These are phyloP conservation scores for Cyberlindnera samutprakarnensis DNA, from an alignment of 805 yeast species.

Conservation along the genomic window DNA sequence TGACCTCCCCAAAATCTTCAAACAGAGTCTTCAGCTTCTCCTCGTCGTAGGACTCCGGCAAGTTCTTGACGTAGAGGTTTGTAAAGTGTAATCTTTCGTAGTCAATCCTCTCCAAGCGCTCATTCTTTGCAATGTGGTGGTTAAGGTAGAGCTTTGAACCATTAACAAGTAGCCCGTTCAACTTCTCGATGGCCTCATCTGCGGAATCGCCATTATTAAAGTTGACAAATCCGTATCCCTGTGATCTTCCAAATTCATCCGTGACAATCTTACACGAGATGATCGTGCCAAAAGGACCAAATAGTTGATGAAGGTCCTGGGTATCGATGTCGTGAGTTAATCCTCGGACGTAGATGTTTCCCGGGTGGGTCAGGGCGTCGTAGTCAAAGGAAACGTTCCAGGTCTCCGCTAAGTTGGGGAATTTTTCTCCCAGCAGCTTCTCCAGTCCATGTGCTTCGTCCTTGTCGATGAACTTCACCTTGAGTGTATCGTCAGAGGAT, in stretches of 20 bases:
- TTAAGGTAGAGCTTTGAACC: slow-evolving; percentile 36
- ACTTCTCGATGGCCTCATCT: slow-evolving; percentile 47
- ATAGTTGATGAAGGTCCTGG: slow-evolving; percentile 29
- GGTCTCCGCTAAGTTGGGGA: not conserved
- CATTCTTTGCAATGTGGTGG: slow-evolving; percentile 55
- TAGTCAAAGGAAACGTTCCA: slow-evolving; percentile 14
- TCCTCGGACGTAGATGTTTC: slow-evolving; percentile 46
- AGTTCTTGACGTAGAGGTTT: slow-evolving; percentile 42
- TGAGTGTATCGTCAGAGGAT: slow-evolving; percentile 2
- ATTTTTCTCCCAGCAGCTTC: not conserved
- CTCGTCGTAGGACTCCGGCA: slow-evolving; percentile 32
- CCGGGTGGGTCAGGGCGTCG: slow-evolving; percentile 42
- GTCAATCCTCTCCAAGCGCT: slow-evolving; percentile 40
- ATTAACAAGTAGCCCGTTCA: slow-evolving; percentile 38
- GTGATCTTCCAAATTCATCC: slow-evolving; percentile 38
- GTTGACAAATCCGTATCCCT: slow-evolving; percentile 62
- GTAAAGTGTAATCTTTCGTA: slow-evolving; percentile 38
- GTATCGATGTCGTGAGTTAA: slow-evolving; percentile 31
- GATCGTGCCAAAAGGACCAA: slow-evolving; percentile 32
- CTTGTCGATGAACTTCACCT: slow-evolving; percentile 16
- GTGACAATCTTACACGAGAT: slow-evolving; percentile 38
- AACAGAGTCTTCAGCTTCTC: slow-evolving; percentile 36
- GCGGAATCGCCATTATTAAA: slow-evolving; percentile 47
- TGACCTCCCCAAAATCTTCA: slow-evolving; percentile 40
- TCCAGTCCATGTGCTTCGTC: slow-evolving; percentile 10